Conservation (phyloP, 2,329 filamentous ascomycete species). For the Diplodia sapinea region DNA sequence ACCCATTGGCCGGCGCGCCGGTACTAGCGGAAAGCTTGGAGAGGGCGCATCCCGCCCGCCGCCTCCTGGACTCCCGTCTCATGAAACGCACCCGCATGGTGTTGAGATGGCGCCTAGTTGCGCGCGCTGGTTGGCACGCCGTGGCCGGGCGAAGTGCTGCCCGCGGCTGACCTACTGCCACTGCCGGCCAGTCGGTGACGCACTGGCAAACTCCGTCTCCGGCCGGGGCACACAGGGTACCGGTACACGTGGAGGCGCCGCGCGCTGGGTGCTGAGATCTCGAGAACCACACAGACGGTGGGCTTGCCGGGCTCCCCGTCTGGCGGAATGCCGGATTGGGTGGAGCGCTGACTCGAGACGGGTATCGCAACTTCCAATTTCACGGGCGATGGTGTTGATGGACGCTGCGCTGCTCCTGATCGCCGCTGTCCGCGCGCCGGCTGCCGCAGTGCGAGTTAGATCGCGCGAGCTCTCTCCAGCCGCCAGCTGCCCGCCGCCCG, state of each 20-base stretch:
- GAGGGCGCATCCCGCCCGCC: conserved; percentile 13
- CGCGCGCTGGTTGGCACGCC: background rate
- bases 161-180: conserved; percentile 3
- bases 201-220: conserved; percentile 16
- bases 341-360: conserved; percentile 22
- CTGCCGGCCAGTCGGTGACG: background rate
- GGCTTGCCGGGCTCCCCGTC: conserved; percentile 20
- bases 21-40: conserved; percentile 24
- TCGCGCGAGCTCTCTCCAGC: conserved; percentile 16
- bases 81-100: conserved; percentile 26
- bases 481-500: too few species aligned
- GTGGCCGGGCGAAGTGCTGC: conserved; percentile 1
- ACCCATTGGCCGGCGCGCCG: conserved; percentile 20
- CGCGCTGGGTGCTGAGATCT: conserved; percentile 6
- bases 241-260: conserved; percentile 17
- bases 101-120: conserved; percentile 9
- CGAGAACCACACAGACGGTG: conserved; percentile 9
- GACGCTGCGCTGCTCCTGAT: conserved; percentile 25
- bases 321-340: background rate
- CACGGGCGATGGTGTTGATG: conserved; percentile 16
- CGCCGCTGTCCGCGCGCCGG: conserved; percentile 7
- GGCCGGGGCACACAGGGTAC: background rate
- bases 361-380: conserved; percentile 22
- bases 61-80: conserved; percentile 19
- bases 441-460: conserved; percentile 19